Conservation (phyloP, 2,329 filamentous ascomycete genomes). For the Thielaviopsis musarum region DNA sequence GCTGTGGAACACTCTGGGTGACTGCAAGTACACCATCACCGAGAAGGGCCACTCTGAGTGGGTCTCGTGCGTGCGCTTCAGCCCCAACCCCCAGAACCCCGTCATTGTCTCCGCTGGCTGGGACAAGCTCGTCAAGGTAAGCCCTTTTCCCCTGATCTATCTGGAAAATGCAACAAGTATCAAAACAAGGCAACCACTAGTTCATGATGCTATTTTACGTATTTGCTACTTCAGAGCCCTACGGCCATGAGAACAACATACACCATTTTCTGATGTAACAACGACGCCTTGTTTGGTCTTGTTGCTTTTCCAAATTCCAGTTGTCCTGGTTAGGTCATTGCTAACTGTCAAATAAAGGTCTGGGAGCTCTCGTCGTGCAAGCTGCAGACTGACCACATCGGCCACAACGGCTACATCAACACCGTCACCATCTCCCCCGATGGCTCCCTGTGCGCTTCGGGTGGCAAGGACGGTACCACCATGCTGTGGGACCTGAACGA, state of each 20-base stretch:
- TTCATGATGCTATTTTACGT: slow-evolving; percentile 86
- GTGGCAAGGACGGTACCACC: slow-evolving; percentile 98
- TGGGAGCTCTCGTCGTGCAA: slow-evolving; percentile 99
- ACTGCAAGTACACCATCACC: slow-evolving; percentile 99
- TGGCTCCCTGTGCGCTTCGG: slow-evolving; percentile 95
- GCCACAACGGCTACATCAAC: slow-evolving; percentile 99
- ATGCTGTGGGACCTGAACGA: slow-evolving; percentile 99
- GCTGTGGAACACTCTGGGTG: slow-evolving; percentile 99
- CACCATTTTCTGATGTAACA: slow-evolving; percentile 65
- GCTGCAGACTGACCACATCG: slow-evolving; percentile 99
- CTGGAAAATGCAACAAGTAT: background rate
- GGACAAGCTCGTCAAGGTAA: slow-evolving; percentile 99
- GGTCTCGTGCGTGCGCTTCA: slow-evolving; percentile 99
- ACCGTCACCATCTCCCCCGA: slow-evolving; percentile 99
- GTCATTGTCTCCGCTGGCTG: slow-evolving; percentile 97
- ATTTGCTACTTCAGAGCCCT: slow-evolving; percentile 99
- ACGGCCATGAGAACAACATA: slow-evolving; percentile 90
- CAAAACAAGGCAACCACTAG: slow-evolving; percentile 10
- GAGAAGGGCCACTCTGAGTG: slow-evolving; percentile 99
- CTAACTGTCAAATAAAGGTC: slow-evolving; percentile 43
- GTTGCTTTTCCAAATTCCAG: background rate
- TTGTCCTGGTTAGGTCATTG: background rate
- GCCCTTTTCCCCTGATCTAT: slow-evolving; percentile 22
- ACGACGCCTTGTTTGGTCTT: background rate
- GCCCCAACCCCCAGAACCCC: slow-evolving; percentile 98